A percentile compares a stretch with the other conserved stretches of the same genome.
Conservation (phyloP, 2,329 filamentous ascomycete species). For the Claviceps maximensis region DNA sequence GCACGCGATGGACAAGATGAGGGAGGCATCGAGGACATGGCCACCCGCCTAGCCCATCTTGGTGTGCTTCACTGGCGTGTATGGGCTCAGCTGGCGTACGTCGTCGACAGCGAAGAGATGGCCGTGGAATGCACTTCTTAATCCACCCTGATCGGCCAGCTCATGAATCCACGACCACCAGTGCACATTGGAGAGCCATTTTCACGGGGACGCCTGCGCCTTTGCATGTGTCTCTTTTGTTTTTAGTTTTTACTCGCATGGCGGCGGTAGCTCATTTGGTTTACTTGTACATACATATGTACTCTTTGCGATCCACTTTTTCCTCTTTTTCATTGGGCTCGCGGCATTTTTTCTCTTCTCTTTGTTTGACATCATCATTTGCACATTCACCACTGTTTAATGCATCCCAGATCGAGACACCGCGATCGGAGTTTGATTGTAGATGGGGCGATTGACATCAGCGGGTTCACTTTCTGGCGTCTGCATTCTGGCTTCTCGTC, state of each 20-base stretch:
- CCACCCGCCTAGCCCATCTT: conserved; percentile 69
- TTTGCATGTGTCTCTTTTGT: too few species aligned
- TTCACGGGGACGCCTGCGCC: too few species aligned
- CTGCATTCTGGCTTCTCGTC: not conserved
- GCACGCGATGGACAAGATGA: conserved; percentile 35
- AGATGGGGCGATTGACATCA: not conserved
- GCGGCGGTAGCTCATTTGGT: too few species aligned
- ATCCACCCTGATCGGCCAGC: not conserved
- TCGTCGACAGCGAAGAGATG: conserved; percentile 26
- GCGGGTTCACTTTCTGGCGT: not conserved
- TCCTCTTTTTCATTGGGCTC: not conserved
- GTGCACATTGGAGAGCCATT: too few species aligned
- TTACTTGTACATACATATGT: too few species aligned
- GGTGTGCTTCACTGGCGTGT: conserved; percentile 81
- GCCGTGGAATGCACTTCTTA: conserved; percentile 14
- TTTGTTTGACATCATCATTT: not conserved
- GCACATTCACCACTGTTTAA: not conserved
- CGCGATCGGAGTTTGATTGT: not conserved
- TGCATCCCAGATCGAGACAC: not conserved
- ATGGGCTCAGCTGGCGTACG: conserved; percentile 67
- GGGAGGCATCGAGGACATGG: conserved; percentile 50
- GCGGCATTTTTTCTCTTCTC: not conserved
- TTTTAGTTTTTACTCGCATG: too few species aligned
- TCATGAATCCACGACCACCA: too few species aligned
- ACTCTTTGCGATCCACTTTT: not conserved